Percentiles rank a stretch among this genome's conserved stretches.
These are phyloP conservation scores for Cucumis hystrix DNA, from an alignment of 306 rosid genomes.

Conservation along the genomic window DNA sequence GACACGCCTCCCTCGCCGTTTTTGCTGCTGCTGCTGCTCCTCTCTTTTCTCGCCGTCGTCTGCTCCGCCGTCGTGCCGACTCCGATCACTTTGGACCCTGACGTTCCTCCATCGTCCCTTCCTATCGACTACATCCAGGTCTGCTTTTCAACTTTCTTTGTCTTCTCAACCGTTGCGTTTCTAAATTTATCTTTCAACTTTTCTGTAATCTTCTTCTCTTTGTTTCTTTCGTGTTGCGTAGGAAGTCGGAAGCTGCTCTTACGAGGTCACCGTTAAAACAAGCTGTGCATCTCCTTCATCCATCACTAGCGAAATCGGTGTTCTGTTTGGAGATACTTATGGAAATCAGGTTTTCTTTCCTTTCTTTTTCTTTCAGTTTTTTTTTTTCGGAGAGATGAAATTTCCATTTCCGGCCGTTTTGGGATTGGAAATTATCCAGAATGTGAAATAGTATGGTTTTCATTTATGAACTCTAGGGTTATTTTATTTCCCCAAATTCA, in stretches of 20 bases:
- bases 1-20: constrained; percentile 4
- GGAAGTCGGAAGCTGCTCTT: constrained; percentile 6
- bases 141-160: neutral
- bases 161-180: neutral
- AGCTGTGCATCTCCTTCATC: constrained; percentile 2
- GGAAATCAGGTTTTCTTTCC: constrained; percentile 7
- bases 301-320: neutral
- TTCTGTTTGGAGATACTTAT: constrained; percentile 8
- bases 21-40: constrained; percentile 15
- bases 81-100: constrained; percentile 21
- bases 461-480: neutral
- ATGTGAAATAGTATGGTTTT: neutral
- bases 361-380: neutral
- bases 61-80: constrained; percentile 13
- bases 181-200: neutral
- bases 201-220: neutral
- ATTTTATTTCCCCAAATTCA: neutral
- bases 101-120: constrained; percentile 17
- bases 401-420: neutral
- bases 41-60: constrained; percentile 9
- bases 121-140: constrained; percentile 21
- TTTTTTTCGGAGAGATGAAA: neutral
- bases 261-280: neutral
- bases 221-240: neutral
- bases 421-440: neutral